Evolutionary conservation across 495 filamentous ascomycete genomes (phyloP).

Genomic region (Tuber indicum): DNA sequence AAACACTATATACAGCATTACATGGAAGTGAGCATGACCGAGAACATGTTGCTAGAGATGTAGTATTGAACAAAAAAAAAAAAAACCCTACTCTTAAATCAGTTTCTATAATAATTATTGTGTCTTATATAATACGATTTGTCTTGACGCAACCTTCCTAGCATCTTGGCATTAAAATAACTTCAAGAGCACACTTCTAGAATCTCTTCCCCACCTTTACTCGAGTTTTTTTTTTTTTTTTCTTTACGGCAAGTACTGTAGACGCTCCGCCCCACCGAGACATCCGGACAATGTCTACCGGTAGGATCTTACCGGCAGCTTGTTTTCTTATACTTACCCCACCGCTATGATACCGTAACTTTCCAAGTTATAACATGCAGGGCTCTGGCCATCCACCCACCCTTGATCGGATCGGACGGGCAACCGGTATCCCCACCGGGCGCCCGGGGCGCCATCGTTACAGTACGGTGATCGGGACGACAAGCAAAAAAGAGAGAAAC

Average conservation of each 20-base stretch:
- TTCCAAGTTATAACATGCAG: not conserved
- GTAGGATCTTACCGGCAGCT: not conserved
- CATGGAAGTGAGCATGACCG: too few relatives aligned
- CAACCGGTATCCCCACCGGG: not conserved
- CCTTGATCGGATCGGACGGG: not conserved
- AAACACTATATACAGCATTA: too few relatives aligned
- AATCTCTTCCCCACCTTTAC: too few relatives aligned
- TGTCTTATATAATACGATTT: too few relatives aligned
- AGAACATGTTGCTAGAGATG: too few relatives aligned
- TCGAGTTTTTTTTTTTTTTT: too few relatives aligned
- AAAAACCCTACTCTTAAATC: too few relatives aligned
- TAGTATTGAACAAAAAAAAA: too few relatives aligned
- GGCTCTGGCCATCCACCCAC: not conserved
- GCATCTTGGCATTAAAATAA: too few relatives aligned
- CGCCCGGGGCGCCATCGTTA: not conserved
- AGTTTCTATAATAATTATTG: too few relatives aligned
- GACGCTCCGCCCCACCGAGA: not conserved
- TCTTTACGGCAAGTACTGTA: not conserved
- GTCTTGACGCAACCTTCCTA: too few relatives aligned
- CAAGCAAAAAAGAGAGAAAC: not conserved
- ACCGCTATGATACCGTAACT: not conserved
- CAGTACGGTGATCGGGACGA: not conserved
- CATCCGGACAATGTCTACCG: not conserved
- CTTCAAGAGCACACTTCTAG: too few relatives aligned
- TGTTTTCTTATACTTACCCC: not conserved